Conservation (phyloP, 768 basidiomycete species). For the Boletus pseudo-olivaceus region DNA sequence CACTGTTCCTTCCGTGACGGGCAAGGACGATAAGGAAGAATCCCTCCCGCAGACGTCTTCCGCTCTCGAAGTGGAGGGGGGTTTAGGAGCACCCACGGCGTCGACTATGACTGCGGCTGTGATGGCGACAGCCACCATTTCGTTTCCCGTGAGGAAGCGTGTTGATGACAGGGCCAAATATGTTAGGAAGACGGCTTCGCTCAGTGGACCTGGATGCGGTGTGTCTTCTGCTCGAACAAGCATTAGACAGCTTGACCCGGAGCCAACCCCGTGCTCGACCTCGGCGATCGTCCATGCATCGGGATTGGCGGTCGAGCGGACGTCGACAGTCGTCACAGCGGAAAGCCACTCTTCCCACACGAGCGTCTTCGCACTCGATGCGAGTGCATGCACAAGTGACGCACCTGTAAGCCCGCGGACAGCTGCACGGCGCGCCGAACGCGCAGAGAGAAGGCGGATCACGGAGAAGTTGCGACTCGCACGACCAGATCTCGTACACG, state of each 20-base stretch:
- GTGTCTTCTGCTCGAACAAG: background rate
- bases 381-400: background rate
- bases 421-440: constrained; percentile 16
- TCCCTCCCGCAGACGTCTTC: background rate
- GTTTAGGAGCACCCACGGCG: background rate
- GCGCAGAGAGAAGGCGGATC: constrained; percentile 20
- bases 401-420: constrained; percentile 15
- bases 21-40: background rate
- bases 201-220: background rate
- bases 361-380: background rate
- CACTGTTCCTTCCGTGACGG: background rate
- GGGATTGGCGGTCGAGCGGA: background rate
- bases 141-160: constrained; percentile 22
- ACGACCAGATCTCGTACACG: constrained; percentile 38
- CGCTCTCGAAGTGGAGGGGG: background rate
- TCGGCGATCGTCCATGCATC: background rate
- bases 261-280: constrained; percentile 1
- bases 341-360: background rate
- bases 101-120: background rate
- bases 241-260: background rate
- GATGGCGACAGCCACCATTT: constrained; percentile 8
- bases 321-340: background rate
- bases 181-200: constrained; percentile 4
- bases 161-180: background rate
- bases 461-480: constrained; percentile 43